Conservation (phyloP, 2,329 filamentous ascomycete genomes). For the Aureobasidium sp. region DNA sequence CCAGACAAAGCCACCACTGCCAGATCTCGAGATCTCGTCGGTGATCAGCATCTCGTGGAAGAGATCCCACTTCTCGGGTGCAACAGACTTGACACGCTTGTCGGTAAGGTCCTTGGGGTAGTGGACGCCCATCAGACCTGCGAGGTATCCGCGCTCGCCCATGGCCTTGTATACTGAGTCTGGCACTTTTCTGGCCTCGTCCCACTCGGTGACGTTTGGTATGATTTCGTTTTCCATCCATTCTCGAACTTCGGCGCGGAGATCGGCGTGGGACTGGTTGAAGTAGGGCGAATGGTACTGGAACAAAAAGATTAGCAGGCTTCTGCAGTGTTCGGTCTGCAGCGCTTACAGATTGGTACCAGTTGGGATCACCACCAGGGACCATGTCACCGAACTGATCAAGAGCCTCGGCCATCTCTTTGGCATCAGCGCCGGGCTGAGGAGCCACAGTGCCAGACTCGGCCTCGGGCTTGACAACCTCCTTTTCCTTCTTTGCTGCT, state of each 20-base stretch:
- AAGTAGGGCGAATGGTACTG: slow-evolving; percentile 95
- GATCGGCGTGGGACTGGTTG: slow-evolving; percentile 86
- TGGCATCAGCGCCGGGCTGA: slow-evolving; percentile 33
- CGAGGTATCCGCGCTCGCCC: slow-evolving; percentile 85
- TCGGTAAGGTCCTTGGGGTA: slow-evolving; percentile 63
- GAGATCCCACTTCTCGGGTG: slow-evolving; percentile 87
- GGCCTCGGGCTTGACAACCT: slow-evolving; percentile 50
- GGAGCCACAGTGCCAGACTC: slow-evolving; percentile 49
- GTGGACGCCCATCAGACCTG: slow-evolving; percentile 78
- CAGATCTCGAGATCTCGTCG: slow-evolving; percentile 84
- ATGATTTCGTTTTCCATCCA: slow-evolving; percentile 89
- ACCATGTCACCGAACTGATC: slow-evolving; percentile 82
- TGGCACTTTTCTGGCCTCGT: slow-evolving; percentile 87
- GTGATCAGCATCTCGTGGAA: slow-evolving; percentile 97
- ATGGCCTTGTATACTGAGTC: slow-evolving; percentile 89
- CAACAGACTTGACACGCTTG: slow-evolving; percentile 67
- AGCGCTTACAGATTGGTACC: slow-evolving; percentile 80
- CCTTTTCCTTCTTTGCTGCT: slow-evolving; percentile 38
- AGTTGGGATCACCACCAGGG: slow-evolving; percentile 84
- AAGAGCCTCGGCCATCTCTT: slow-evolving; percentile 61
- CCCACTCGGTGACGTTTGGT: slow-evolving; percentile 91
- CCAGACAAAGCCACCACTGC: slow-evolving; percentile 92
- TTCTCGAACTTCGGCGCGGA: slow-evolving; percentile 82
- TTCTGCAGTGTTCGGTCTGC: neutral
- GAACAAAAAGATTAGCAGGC: neutral